Conservation (phyloP, 176 grass and related monocot genomes). For the barley (Hordeum vulgare) region MorexV3_pseudomolecules_assembly NC_058518.1:49914901-49915400, state of each 20-base stretch:
- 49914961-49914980: constrained; percentile 45
- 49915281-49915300: constrained; percentile 63
- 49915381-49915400: constrained; percentile 54
- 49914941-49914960: constrained; percentile 60
- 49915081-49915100: constrained; percentile 58
- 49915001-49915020: constrained; percentile 70
- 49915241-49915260: constrained; percentile 85
- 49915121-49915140: constrained; percentile 45
- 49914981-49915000: constrained; percentile 61
- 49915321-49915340: constrained; percentile 79
- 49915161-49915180: constrained; percentile 63
- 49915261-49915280: constrained; percentile 73
- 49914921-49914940: constrained; percentile 32
- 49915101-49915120: constrained; percentile 73
- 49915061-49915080: constrained; percentile 57
- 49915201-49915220: constrained; percentile 47
- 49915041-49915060: constrained; percentile 39
- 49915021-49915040: constrained; percentile 47
- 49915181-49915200: constrained; percentile 57
- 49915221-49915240: constrained; percentile 52
- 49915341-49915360: constrained; percentile 61
- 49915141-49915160: constrained; percentile 74
- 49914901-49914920: neutral
- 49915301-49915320: constrained; percentile 56
- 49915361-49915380: constrained; percentile 48